These are phyloP conservation scores for Entomortierella lignicola DNA, from an alignment of 192 early-diverging fungal species.

Conservation along the genomic window DNA sequence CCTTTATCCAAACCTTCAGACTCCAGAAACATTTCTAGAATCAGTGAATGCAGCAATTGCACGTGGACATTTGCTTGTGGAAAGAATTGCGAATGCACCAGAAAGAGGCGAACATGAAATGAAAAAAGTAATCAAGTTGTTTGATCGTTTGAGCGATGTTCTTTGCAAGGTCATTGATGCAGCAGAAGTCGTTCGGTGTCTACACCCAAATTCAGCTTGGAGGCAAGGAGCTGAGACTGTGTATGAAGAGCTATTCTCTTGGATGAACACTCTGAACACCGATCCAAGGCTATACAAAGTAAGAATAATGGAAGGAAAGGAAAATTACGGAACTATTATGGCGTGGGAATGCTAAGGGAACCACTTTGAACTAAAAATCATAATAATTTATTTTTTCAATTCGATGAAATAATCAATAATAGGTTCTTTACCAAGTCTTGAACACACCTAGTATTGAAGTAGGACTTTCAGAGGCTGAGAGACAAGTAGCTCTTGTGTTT, in stretches of 20 bases:
- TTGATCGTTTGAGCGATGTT: conserved; percentile 89
- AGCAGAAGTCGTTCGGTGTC: conserved; percentile 91
- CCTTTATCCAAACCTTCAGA: conserved; percentile 55
- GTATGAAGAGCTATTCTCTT: conserved; percentile 79
- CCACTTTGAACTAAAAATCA: too few relatives aligned
- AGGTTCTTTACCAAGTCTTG: conserved; percentile 77
- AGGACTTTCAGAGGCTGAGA: conserved; percentile 76
- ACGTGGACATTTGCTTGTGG: conserved; percentile 62
- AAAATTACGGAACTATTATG: neutral
- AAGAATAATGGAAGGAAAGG: conserved; percentile 1
- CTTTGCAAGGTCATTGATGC: conserved; percentile 94
- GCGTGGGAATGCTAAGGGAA: neutral
- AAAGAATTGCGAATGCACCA: conserved; percentile 64
- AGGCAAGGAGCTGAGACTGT: conserved; percentile 81
- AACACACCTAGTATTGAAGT: conserved; percentile 65
- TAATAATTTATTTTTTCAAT: too few relatives aligned
- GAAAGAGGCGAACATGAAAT: conserved; percentile 65
- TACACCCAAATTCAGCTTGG: conserved; percentile 83
- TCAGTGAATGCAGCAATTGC: conserved; percentile 61
- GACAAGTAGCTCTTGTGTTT: conserved; percentile 82
- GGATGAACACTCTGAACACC: conserved; percentile 95
- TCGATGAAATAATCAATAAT: too few relatives aligned
- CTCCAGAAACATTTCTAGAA: conserved; percentile 56
- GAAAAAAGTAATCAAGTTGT: conserved; percentile 82
- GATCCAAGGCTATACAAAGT: conserved; percentile 86